Conservation (phyloP, 2,329 filamentous ascomycete genomes). For the Davidsoniella eucalypti region DNA sequence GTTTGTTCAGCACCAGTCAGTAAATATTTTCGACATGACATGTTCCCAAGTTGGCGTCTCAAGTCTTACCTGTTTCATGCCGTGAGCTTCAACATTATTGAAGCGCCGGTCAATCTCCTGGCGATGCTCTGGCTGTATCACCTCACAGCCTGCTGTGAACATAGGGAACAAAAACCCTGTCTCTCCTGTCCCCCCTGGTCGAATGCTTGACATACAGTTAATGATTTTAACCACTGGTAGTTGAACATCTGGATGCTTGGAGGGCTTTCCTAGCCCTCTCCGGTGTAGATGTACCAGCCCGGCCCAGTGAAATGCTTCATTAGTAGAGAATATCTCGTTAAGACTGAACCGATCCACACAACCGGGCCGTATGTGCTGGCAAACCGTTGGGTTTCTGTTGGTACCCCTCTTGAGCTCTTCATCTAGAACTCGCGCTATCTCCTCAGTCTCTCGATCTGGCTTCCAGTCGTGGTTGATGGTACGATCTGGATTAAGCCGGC, state of each 20-base stretch:
- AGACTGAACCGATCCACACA: constrained; percentile 38
- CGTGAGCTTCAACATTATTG: constrained; percentile 50
- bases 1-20: constrained; percentile 1
- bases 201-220: constrained; percentile 42
- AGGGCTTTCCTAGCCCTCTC: constrained; percentile 48
- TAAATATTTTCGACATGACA: constrained; percentile 10
- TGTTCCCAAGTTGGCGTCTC: neutral
- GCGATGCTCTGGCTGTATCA: constrained; percentile 36
- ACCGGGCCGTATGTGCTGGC: constrained; percentile 29
- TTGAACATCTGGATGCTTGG: constrained; percentile 43
- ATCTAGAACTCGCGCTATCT: constrained; percentile 42
- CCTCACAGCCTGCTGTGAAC: constrained; percentile 70
- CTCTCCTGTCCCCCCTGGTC: constrained; percentile 53
- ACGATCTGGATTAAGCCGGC: constrained; percentile 38
- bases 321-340: constrained; percentile 52
- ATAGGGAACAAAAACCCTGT: constrained; percentile 63
- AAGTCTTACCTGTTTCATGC: constrained; percentile 55
- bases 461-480: constrained; percentile 32
- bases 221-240: constrained; percentile 47
- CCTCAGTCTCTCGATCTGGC: constrained; percentile 36
- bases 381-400: constrained; percentile 27
- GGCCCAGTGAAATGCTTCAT: constrained; percentile 66
- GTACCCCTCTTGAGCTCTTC: constrained; percentile 29
- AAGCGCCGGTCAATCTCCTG: constrained; percentile 48
- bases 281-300: constrained; percentile 61